These are phyloP conservation scores for Borovskyia barvae DNA, from an alignment of 208 protist genomes.

Conservation along the genomic window DNA sequence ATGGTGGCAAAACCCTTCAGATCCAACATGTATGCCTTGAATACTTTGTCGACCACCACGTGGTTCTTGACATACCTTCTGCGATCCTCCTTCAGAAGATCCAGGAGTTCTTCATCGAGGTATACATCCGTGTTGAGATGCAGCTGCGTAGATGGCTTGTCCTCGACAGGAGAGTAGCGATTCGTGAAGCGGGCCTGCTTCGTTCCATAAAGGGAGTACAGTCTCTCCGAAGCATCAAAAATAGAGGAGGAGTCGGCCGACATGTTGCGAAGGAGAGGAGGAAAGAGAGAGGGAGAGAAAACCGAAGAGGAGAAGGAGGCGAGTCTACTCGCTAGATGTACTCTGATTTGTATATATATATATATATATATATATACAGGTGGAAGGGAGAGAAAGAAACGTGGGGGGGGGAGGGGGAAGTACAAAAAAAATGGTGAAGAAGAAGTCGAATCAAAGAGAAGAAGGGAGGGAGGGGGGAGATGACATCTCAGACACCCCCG, in stretches of 20 bases:
- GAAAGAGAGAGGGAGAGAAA: background rate
- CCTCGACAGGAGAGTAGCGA: slow-evolving; percentile 48
- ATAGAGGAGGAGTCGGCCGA: background rate
- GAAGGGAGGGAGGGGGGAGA: no score
- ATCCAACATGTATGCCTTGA: slow-evolving; percentile 32
- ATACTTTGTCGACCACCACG: slow-evolving; percentile 31
- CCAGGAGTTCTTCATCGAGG: slow-evolving; percentile 44
- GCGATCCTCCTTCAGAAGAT: slow-evolving; percentile 61
- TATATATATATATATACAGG: no score
- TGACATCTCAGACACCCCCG: no score
- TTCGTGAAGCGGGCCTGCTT: slow-evolving; percentile 47
- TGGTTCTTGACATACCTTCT: slow-evolving; percentile 38
- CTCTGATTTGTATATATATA: background rate
- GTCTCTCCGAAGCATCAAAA: background rate
- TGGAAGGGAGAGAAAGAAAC: no score
- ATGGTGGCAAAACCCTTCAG: slow-evolving; percentile 16
- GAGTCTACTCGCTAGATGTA: background rate
- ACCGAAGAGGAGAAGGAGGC: no score
- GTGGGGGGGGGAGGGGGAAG: no score
- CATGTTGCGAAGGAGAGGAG: background rate
- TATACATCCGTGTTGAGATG: slow-evolving; percentile 35
- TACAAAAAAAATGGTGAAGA: no score
- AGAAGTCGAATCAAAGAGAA: no score
- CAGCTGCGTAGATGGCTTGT: slow-evolving; percentile 28
- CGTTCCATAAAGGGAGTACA: slow-evolving; percentile 29